Base-by-base conservation (phyloP, 805 yeast genomes). In the Wickerhamiella kazuoi region DNA sequence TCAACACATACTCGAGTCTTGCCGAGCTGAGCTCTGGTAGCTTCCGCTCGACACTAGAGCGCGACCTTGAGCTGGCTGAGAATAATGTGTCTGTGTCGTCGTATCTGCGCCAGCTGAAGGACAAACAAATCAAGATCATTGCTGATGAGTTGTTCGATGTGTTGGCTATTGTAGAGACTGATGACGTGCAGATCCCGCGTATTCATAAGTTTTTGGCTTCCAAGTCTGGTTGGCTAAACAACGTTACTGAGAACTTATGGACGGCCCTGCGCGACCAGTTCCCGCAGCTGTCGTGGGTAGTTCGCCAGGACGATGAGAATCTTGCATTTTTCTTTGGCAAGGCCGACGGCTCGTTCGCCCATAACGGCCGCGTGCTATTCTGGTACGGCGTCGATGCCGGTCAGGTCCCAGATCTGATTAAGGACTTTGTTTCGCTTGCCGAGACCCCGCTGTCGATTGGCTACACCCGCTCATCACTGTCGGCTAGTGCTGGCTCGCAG, bases 141-240 rank as follows among this genome's bases (percentile, higher is more conserved):
- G 90, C 94, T 40, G 98, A 90, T 61, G 97, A 87, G 57, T 96
- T 95, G 21, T 69, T 84, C 50, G 97, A 90, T 52, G 96, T 84
- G 2, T 66, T 90, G 49, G 94, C 97, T 13, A 76, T 90, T 49
- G 90, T 90, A 17, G 68, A 67, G 40, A 68, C 70, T 34, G 49
- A 54, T n/a, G 46, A 53, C 2, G 39, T 48, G 20, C 60, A 60
- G 13, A 59, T 59, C 13, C 65, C 80, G 39, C 79, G 94, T 9
- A 63, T 90, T 45, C 94, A 82, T 57, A 83, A 81, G 62, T 83
- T 90, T 56, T 66, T 84, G 48, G 82, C 93, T 19, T 72, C 93
- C 18, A 77, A 79, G 57, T 71, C 79, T 40, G 97, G 97, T 35
- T 90, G 99, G 99, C 76, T 87, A 56, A 90, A 90, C 64, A 87